phyloP scores from a whole-genome alignment of 768 basidiomycete species.

The Collybia mongolica region DNA sequence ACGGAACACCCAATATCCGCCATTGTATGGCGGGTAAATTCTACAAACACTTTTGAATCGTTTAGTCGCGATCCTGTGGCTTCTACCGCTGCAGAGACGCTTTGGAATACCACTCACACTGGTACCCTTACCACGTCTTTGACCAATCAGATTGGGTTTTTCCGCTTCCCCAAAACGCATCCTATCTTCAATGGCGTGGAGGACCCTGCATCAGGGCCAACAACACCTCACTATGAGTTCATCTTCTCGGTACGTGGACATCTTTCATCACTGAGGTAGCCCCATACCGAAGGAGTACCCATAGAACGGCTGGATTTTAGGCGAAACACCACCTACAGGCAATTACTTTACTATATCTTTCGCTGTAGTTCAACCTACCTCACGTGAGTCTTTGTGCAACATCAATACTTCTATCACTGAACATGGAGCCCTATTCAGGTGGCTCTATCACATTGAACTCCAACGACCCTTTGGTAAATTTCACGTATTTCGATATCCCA shows the following conservation, averaged over 20 bases:
- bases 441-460: constrained; percentile 11
- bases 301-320: constrained; percentile 11
- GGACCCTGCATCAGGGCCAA: constrained; percentile 31
- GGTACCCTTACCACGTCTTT: not conserved
- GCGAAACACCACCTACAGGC: not conserved
- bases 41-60: constrained; percentile 14
- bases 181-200: too few species aligned
- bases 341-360: not conserved
- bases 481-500: constrained; percentile 10
- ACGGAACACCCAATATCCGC: constrained; percentile 21
- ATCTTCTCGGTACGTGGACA: constrained; percentile 19
- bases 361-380: not conserved
- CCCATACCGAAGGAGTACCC: not conserved
- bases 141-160: not conserved
- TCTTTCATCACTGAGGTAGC: not conserved
- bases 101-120: not conserved
- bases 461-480: constrained; percentile 15
- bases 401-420: constrained; percentile 12
- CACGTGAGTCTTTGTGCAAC: constrained; percentile 9
- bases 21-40: constrained; percentile 15
- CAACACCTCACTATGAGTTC: constrained; percentile 33
- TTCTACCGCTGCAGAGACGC: too few species aligned
- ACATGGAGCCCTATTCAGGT: constrained; percentile 10
- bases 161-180: too few species aligned
- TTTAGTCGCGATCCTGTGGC: not conserved